Evolutionary conservation across 192 early-diverging fungal genomes (phyloP).

Genomic region (Kappamyces sp.): DNA sequence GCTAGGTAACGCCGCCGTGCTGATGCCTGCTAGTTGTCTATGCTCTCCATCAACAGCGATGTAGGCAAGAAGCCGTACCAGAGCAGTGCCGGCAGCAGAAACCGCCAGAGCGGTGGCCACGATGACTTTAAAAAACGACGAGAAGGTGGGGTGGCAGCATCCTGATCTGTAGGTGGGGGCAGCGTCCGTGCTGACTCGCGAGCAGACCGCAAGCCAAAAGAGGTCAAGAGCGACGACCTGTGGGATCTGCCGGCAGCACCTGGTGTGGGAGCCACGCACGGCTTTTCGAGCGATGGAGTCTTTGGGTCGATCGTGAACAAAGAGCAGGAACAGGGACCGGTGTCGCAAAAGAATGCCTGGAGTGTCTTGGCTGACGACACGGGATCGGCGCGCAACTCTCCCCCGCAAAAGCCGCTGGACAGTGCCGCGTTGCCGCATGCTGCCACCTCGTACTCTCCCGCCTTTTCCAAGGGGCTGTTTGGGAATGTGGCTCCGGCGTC

Average conservation of each 20-base stretch:
- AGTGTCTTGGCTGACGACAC: slow-evolving; percentile 2
- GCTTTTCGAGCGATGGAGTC: slow-evolving; percentile 12
- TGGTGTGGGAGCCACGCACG: background rate
- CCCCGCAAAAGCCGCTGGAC: slow-evolving; percentile 2
- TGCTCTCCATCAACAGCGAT: slow-evolving; percentile 15
- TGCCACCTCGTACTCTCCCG: too few relatives aligned
- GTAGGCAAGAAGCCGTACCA: background rate
- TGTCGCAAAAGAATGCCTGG: slow-evolving; percentile 14
- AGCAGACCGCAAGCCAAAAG: background rate
- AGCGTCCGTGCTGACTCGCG: background rate
- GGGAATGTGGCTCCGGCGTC: background rate
- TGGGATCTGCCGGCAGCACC: slow-evolving; percentile 14
- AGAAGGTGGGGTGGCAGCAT: too few relatives aligned
- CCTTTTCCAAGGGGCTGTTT: too few relatives aligned
- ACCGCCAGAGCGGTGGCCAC: background rate
- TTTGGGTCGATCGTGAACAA: slow-evolving; percentile 4
- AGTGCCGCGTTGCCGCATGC: background rate
- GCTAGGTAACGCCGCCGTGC: too few relatives aligned
- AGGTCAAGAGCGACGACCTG: slow-evolving; percentile 5
- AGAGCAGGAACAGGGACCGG: background rate
- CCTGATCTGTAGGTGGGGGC: too few relatives aligned
- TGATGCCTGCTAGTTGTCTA: background rate
- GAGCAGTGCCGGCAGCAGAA: slow-evolving; percentile 4
- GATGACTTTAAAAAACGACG: too few relatives aligned
- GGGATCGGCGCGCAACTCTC: slow-evolving; percentile 2